Percentiles rank a stretch among this genome's conserved stretches.
phyloP scores from a whole-genome alignment of 2,329 filamentous ascomycete species.

The Sporothrix pallida region DNA sequence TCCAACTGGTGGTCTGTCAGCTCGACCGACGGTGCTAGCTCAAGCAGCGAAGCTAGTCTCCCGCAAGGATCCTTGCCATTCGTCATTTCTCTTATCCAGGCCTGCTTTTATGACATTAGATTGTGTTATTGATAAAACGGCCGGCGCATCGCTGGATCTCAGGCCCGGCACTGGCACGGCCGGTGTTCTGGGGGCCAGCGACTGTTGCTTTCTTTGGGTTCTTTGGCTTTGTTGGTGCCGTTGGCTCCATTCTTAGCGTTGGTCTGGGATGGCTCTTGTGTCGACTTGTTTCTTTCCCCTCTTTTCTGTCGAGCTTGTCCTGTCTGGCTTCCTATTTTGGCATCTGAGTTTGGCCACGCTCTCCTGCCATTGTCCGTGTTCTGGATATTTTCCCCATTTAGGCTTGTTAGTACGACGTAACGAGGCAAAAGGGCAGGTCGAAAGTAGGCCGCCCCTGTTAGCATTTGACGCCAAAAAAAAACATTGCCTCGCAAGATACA shows the following conservation, averaged over 20 bases:
- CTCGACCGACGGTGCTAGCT: not conserved
- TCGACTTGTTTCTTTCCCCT: not conserved
- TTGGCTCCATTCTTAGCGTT: not conserved
- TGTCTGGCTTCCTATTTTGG: not conserved
- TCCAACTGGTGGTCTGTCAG: not conserved
- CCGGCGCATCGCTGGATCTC: not conserved
- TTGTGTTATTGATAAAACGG: conserved; percentile 17
- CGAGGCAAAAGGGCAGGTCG: not conserved
- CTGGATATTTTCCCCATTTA: not conserved
- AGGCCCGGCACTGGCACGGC: not conserved
- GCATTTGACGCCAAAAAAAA: not conserved
- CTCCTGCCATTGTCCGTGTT: not conserved
- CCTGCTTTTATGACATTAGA: not conserved
- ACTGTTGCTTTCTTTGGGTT: not conserved
- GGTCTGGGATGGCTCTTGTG: too few relatives aligned
- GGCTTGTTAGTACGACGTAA: not conserved
- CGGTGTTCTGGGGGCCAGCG: not conserved
- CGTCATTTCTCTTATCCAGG: conserved; percentile 21
- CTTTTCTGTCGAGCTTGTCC: conserved; percentile 1
- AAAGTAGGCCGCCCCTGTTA: not conserved
- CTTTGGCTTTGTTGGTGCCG: not conserved
- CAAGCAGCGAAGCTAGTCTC: not conserved
- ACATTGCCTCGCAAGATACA: too few relatives aligned
- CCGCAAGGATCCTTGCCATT: conserved; percentile 17
- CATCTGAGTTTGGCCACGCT: not conserved